These are phyloP conservation scores for Anacardium occidentale DNA, from an alignment of 345 rosid genomes.

Conservation along the genomic window DNA sequence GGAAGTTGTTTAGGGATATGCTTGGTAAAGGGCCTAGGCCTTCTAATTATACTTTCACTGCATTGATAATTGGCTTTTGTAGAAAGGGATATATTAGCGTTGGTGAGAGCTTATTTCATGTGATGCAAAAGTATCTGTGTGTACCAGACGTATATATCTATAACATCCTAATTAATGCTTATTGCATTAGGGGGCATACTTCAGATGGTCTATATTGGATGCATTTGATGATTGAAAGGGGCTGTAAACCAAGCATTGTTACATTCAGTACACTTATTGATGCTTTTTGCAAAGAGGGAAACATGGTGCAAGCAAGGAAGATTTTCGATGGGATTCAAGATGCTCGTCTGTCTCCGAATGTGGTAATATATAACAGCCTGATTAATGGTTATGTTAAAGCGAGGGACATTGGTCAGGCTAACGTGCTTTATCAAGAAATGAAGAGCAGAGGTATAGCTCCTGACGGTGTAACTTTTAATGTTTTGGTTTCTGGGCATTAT, in stretches of 20 bases:
- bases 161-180: slow-evolving; percentile 61
- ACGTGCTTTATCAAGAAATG: slow-evolving; percentile 58
- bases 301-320: slow-evolving; percentile 49
- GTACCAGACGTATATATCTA: slow-evolving; percentile 55
- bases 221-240: slow-evolving; percentile 53
- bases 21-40: slow-evolving; percentile 54
- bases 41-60: slow-evolving; percentile 40
- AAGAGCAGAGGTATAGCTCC: slow-evolving; percentile 47
- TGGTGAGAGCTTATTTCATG: slow-evolving; percentile 54
- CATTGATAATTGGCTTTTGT: slow-evolving; percentile 63
- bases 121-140: slow-evolving; percentile 56
- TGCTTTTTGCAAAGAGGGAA: slow-evolving; percentile 60
- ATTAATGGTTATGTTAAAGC: slow-evolving; percentile 72
- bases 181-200: slow-evolving; percentile 43
- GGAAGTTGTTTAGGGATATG: slow-evolving; percentile 70
- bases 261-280: slow-evolving; percentile 52
- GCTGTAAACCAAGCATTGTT: slow-evolving; percentile 46
- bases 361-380: slow-evolving; percentile 50
- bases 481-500: slow-evolving; percentile 57
- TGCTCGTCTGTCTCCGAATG: slow-evolving; percentile 45
- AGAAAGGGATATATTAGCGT: slow-evolving; percentile 39
- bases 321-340: slow-evolving; percentile 48
- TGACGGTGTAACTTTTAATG: slow-evolving; percentile 65
- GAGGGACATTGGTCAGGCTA: slow-evolving; percentile 53
- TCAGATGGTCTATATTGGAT: slow-evolving; percentile 44